Evolutionary conservation across 768 basidiomycete genomes (phyloP).

Genomic region (Lactifluus rugatus): DNA sequence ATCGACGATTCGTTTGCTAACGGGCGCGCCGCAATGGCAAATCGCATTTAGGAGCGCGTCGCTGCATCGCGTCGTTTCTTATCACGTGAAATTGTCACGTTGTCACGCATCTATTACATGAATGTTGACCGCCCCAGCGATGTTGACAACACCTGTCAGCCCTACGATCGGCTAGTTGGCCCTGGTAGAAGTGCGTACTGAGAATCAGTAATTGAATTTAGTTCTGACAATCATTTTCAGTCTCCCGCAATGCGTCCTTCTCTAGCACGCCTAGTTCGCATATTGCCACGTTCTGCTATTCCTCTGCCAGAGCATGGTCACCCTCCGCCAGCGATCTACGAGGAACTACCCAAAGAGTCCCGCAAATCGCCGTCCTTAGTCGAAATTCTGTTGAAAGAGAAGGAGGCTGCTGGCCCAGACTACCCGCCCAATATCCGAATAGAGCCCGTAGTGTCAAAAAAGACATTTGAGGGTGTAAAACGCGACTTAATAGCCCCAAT

Average conservation of each 20-base stretch:
- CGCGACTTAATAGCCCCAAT: constrained; percentile 31
- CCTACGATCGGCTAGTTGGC: background rate
- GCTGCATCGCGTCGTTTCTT: background rate
- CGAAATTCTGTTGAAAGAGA: constrained; percentile 33
- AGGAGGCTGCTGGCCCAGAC: constrained; percentile 29
- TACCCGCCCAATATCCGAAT: constrained; percentile 45
- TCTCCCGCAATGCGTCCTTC: constrained; percentile 26
- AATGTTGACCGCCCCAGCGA: background rate
- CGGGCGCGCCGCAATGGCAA: background rate
- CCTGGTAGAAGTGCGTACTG: background rate
- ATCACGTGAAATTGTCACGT: background rate
- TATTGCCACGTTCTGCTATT: constrained; percentile 30
- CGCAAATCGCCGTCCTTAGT: constrained; percentile 28
- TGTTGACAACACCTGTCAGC: background rate
- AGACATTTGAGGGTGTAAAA: constrained; percentile 32
- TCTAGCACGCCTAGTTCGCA: constrained; percentile 28
- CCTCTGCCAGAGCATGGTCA: constrained; percentile 21
- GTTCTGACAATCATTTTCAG: background rate
- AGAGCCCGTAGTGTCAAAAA: constrained; percentile 35
- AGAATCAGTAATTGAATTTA: background rate
- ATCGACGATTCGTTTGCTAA: background rate
- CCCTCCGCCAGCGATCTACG: constrained; percentile 22
- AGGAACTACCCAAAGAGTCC: constrained; percentile 16
- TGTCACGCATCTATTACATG: background rate
- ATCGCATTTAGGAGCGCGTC: background rate